A percentile compares a stretch with the other conserved stretches of the same genome.
phyloP scores from a whole-genome alignment of 2,329 filamentous ascomycete species.

The Colletotrichum cereale region DNA sequence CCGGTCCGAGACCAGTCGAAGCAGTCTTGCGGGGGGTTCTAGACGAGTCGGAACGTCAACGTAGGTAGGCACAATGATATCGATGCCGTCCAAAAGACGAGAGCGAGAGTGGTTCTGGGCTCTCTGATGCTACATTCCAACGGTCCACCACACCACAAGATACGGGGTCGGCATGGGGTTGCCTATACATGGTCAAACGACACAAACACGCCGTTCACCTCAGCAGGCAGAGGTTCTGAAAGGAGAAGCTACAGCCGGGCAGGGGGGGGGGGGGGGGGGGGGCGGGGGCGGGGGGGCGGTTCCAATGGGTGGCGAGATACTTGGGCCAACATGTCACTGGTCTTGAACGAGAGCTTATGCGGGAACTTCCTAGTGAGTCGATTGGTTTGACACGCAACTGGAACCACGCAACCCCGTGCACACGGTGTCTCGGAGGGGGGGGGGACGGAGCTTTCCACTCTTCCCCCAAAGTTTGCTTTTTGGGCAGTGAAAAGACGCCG shows the following conservation, averaged over 20 bases:
- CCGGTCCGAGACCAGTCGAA: constrained; percentile 20
- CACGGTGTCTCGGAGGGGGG: neutral
- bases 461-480: neutral
- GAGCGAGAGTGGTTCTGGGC: neutral
- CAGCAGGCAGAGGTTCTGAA: neutral
- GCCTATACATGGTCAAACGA: neutral
- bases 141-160: neutral
- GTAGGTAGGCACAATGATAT: neutral
- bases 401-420: constrained; percentile 1
- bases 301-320: no score
- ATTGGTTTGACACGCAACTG: neutral
- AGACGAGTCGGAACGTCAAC: neutral
- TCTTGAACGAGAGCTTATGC: constrained; percentile 3
- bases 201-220: neutral
- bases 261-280: constrained; percentile 10
- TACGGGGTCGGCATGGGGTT: neutral
- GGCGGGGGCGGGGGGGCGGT: no score
- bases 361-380: constrained; percentile 8
- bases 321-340: constrained; percentile 27
- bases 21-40: neutral
- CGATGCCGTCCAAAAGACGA: neutral
- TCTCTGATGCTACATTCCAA: neutral
- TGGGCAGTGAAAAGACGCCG: neutral
- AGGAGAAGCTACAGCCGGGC: constrained; percentile 21
- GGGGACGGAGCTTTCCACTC: neutral